These are phyloP conservation scores for Epichloe bromicola DNA, from an alignment of 2,329 filamentous ascomycete genomes.

Conservation along the genomic window DNA sequence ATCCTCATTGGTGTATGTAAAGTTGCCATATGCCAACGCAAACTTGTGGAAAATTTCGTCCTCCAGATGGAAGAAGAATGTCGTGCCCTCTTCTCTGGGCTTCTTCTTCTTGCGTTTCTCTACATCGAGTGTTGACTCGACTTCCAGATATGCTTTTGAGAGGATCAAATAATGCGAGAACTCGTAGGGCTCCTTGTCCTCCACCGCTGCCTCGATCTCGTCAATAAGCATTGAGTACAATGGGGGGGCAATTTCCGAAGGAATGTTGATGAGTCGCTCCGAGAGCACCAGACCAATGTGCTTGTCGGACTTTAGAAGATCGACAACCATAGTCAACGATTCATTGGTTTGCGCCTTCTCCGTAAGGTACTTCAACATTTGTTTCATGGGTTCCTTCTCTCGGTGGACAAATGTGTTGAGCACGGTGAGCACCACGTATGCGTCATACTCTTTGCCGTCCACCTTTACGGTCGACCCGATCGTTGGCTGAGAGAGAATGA, in stretches of 20 bases:
- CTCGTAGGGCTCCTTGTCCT: slow-evolving; percentile 82
- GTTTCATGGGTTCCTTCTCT: slow-evolving; percentile 58
- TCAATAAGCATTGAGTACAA: slow-evolving; percentile 92
- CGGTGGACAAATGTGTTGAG: slow-evolving; percentile 72
- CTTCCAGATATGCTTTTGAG: slow-evolving; percentile 85
- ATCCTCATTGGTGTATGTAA: slow-evolving; percentile 68
- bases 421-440: slow-evolving; percentile 83
- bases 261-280: slow-evolving; percentile 92
- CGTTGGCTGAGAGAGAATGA: slow-evolving; percentile 74
- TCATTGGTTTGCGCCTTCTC: slow-evolving; percentile 40
- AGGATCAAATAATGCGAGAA: slow-evolving; percentile 90
- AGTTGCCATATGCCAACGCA: slow-evolving; percentile 56
- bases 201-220: slow-evolving; percentile 76
- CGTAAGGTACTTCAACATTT: slow-evolving; percentile 58
- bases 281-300: slow-evolving; percentile 80
- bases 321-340: slow-evolving; percentile 41
- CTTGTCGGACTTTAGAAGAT: slow-evolving; percentile 39
- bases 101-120: slow-evolving; percentile 51
- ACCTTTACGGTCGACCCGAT: slow-evolving; percentile 94
- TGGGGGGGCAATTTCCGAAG: slow-evolving; percentile 73
- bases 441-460: slow-evolving; percentile 85
- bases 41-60: slow-evolving; percentile 78
- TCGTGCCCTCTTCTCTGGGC: slow-evolving; percentile 44
- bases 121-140: slow-evolving; percentile 65
- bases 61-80: slow-evolving; percentile 91